Base-by-base conservation (phyloP, 352 stramenopile genomes). In the Globisporangium paddicum region DNA sequence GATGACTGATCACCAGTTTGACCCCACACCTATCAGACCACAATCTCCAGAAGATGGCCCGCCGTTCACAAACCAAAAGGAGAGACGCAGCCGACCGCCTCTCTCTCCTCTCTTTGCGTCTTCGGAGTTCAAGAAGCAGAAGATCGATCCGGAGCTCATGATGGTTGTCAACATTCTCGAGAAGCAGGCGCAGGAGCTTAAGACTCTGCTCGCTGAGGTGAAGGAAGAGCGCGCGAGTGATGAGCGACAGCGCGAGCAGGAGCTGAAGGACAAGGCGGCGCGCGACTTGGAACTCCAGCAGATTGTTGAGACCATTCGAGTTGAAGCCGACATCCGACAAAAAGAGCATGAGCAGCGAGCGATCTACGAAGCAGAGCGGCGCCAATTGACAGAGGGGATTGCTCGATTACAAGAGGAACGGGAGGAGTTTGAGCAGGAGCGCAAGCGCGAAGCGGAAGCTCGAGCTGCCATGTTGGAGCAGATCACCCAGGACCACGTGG, bases 151-250 rank as follows among this genome's bases (percentile, higher is more conserved):
- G 6, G 55, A 62, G 34, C 34, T 62, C 2, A 28, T 62, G 44
- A 41, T 52, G 46, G 46, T 62, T 14, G 50, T 37, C 7, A 55
- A 30, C 37, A 55, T 52, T 14, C 49, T 63, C 14, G 48, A 63
- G 40, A 52, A 56, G 16, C 58, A 63, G 37, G 49, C 58, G 2
- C 48, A 63, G 28, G 38, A 56, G 28, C 48, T 63, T 14, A 58
- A 56, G 16, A 19, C 18, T 16, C 28, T 63, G 21, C 41, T 63
- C 10, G 30, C 58, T 0, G 48, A 58, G 26, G 49, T 44, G 19
- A 58, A 54, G 32, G 48, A 35, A 18, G 40, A 50, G 5, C 48
- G 37, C 23, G 48, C 21, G 0, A 7, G 5, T 1, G 46, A 62
- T 16, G 9, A 49, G 0, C 47, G 26, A 25, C 26, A 26, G 28